These are phyloP conservation scores for Penicillium hesseltinei DNA, from an alignment of 2,329 filamentous ascomycete species.

Conservation along the genomic window DNA sequence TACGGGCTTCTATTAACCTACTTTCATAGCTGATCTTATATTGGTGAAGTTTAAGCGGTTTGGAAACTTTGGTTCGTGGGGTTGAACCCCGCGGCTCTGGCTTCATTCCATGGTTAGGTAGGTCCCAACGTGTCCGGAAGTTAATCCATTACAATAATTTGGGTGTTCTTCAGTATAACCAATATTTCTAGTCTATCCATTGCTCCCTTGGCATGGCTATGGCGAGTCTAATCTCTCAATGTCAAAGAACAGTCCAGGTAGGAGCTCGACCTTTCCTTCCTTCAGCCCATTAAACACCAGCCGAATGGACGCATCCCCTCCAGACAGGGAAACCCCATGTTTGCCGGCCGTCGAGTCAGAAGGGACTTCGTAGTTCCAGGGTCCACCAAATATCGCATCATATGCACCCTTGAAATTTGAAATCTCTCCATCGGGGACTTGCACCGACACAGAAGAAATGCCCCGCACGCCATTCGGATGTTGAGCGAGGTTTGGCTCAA, in stretches of 20 bases:
- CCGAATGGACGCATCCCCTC: background rate
- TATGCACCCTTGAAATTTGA: conserved; percentile 2
- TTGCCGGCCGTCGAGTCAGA: background rate
- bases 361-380: conserved; percentile 9
- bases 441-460: conserved; percentile 6
- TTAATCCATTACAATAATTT: too few relatives aligned
- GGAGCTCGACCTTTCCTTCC: conserved; percentile 3
- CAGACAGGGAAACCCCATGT: background rate
- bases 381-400: conserved; percentile 6
- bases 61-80: too few relatives aligned
- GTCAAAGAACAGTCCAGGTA: conserved; percentile 11
- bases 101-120: too few relatives aligned
- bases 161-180: background rate
- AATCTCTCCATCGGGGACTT: background rate
- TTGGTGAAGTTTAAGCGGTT: too few relatives aligned
- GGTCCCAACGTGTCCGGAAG: too few relatives aligned
- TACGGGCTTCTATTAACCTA: too few relatives aligned
- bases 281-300: conserved; percentile 8
- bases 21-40: too few relatives aligned
- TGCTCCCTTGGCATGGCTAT: background rate
- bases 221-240: background rate
- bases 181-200: background rate
- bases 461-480: conserved; percentile 12
- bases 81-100: too few relatives aligned
- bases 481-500: conserved; percentile 1